Conservation (phyloP, 2,329 filamentous ascomycete genomes). For the Gremmenia infestans region DNA sequence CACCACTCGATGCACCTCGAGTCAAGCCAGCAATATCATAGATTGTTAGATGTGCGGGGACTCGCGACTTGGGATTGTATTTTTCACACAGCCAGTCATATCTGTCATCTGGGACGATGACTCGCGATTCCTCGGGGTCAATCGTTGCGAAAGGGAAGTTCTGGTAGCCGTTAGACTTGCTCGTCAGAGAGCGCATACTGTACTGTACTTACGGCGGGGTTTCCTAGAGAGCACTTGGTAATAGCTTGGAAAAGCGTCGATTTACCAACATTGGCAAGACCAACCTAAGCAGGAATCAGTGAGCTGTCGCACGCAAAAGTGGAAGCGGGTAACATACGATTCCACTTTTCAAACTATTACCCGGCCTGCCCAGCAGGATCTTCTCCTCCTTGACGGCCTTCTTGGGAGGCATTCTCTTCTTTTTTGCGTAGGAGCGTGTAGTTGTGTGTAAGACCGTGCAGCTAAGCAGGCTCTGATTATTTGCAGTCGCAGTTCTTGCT, state of each 20-base stretch:
- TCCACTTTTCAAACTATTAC: slow-evolving; percentile 98
- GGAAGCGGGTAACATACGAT: slow-evolving; percentile 62
- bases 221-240: slow-evolving; percentile 94
- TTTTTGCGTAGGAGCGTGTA: slow-evolving; percentile 53
- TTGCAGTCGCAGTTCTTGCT: slow-evolving; percentile 42
- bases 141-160: slow-evolving; percentile 99
- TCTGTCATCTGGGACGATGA: slow-evolving; percentile 92
- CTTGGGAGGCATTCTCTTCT: slow-evolving; percentile 81
- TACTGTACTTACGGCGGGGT: slow-evolving; percentile 71
- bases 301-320: background rate
- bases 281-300: slow-evolving; percentile 58
- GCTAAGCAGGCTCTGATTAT: slow-evolving; percentile 31
- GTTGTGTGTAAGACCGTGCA: slow-evolving; percentile 40
- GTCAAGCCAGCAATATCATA: slow-evolving; percentile 98
- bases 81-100: slow-evolving; percentile 95
- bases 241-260: slow-evolving; percentile 99
- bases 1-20: slow-evolving; percentile 91
- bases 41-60: slow-evolving; percentile 96
- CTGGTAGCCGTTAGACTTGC: slow-evolving; percentile 37
- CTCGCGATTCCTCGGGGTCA: slow-evolving; percentile 95
- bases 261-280: slow-evolving; percentile 98
- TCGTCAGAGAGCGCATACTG: slow-evolving; percentile 24
- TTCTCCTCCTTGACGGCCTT: slow-evolving; percentile 90
- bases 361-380: slow-evolving; percentile 89
- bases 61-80: slow-evolving; percentile 94